Percentiles rank a stretch among this genome's conserved stretches.
Evolutionary conservation across 768 basidiomycete species (phyloP).

Genomic region (Kwoniella europaea): DNA sequence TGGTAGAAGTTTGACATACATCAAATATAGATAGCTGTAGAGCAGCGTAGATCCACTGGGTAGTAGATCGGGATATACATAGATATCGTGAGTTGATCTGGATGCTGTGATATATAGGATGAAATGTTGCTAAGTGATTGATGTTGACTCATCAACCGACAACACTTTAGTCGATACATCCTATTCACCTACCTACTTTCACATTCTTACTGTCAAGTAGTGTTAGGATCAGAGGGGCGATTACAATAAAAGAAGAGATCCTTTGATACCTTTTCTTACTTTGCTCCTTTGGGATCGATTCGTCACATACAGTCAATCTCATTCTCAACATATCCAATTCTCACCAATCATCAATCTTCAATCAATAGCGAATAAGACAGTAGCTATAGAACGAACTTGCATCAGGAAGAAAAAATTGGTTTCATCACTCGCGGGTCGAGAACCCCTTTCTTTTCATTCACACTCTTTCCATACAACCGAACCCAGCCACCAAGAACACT

Average conservation of each 20-base stretch:
- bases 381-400: too few species aligned
- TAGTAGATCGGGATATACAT: neutral
- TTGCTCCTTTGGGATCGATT: neutral
- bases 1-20: constrained; percentile 6
- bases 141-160: too few species aligned
- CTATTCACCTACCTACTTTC: neutral
- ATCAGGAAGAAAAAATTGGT: too few species aligned
- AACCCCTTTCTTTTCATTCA: neutral
- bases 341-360: neutral
- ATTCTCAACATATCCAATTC: neutral
- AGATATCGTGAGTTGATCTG: neutral
- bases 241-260: neutral
- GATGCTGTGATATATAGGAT: neutral
- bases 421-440: neutral
- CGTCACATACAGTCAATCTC: neutral
- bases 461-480: neutral
- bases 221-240: neutral
- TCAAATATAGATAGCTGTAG: neutral
- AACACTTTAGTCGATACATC: neutral
- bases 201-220: neutral
- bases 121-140: neutral
- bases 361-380: neutral
- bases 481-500: too few species aligned
- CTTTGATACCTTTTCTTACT: neutral
- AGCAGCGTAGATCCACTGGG: neutral